A percentile compares a stretch with the other conserved stretches of the same genome.
These are phyloP conservation scores for Botryosphaeria dothidea DNA, from an alignment of 2,329 filamentous ascomycete species.

Conservation along the genomic window DNA sequence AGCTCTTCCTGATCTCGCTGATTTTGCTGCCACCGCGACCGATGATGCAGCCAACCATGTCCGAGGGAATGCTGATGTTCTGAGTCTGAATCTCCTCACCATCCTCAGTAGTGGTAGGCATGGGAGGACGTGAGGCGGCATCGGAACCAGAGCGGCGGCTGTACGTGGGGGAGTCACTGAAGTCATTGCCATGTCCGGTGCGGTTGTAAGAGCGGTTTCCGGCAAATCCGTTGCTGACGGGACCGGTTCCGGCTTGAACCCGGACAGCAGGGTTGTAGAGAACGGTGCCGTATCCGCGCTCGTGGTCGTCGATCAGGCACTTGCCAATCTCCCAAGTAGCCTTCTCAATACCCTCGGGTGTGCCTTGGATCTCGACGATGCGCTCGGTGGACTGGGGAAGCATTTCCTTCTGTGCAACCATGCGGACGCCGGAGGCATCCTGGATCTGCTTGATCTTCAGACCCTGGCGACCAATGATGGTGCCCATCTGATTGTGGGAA, in stretches of 20 bases:
- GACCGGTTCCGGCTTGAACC: conserved; percentile 65
- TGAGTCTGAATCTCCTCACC: conserved; percentile 98
- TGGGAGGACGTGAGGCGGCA: conserved; percentile 70
- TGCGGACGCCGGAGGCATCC: conserved; percentile 92
- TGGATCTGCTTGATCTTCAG: conserved; percentile 99
- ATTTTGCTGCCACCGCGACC: conserved; percentile 95
- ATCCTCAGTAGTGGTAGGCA: conserved; percentile 89
- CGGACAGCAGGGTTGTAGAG: conserved; percentile 96
- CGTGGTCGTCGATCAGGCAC: conserved; percentile 96
- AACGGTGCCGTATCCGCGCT: conserved; percentile 93
- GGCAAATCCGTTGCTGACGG: conserved; percentile 52
- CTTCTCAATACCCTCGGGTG: conserved; percentile 91
- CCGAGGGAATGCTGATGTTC: conserved; percentile 98
- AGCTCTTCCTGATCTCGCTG: conserved; percentile 96
- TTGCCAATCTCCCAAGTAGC: conserved; percentile 99
- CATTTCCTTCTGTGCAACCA: conserved; percentile 99
- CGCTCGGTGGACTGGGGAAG: conserved; percentile 97
- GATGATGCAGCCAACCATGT: conserved; percentile 99
- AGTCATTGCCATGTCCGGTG: conserved; percentile 95
- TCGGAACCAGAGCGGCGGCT: conserved; percentile 83
- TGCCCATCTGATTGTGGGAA: conserved; percentile 99
- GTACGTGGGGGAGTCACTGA: conserved; percentile 79
- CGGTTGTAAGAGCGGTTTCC: conserved; percentile 74
- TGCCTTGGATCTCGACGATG: conserved; percentile 95
- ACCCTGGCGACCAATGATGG: conserved; percentile 94